Evolutionary conservation across 1,139 yeast genomes (phyloP), one percentile per base, ranked within the genome.

Genomic region (Candida gigantensis): DNA sequence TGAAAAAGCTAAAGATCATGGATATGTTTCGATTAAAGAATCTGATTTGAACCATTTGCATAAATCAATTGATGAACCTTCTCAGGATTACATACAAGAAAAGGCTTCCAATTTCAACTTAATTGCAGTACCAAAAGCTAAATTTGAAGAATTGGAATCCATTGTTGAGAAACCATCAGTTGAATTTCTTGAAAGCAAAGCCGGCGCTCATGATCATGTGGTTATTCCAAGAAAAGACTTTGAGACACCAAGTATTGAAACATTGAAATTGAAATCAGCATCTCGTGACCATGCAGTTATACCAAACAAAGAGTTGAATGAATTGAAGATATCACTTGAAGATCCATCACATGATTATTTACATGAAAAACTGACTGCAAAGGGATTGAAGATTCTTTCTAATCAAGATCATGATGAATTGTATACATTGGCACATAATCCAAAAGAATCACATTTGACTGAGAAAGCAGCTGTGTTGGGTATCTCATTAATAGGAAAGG

Each of bases 311-410:
- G 30, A 30, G 17, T 29, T 45, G 8, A 18, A 44, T n/a, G 14
- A 27, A 1, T 44, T 61, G 32, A 37, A 42, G 4, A 47, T 51
- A 3, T 30, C 34, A 7, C 16, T 42, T 4, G 54, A 53, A 7
- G 40, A 40, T n/a, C 69, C 69, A n/a, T 36, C 57, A 1, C 30
- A 42, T 24, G 60, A 58, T 4, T 55, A 45, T 37, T 37, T 62
- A 24, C 39, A 37, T 11, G 31, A 37, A 6, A 53, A 55, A 33
- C 55, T 57, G 3, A 41, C 44, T 14, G 28, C 35, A 3, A 39
- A 41, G 13, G 55, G 52, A 6, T 36, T 29, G n/a, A 32, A 29
- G n/a, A 6, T 37, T n/a, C 14, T 30, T 9, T 21, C 28, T 12
- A 47, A 46, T n/a, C 34, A 60, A 5, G 60, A 57, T n/a, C 50